Percentiles rank a stretch among this genome's conserved stretches.
Evolutionary conservation across 305 asterid genomes (phyloP).

Genomic region (Nicotiana rustica): DNA sequence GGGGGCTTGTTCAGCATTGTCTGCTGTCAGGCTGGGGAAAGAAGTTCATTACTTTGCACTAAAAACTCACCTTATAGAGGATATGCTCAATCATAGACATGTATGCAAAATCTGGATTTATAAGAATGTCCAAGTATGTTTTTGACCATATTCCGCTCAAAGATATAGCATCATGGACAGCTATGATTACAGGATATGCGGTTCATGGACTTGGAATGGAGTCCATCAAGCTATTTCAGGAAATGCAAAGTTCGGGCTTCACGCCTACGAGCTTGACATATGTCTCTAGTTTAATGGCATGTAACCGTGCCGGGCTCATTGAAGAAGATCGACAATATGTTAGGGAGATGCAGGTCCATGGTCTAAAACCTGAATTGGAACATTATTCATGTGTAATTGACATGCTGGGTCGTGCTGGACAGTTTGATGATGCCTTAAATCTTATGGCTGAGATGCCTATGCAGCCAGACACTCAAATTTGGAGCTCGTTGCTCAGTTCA

Average conservation of each 20-base stretch:
- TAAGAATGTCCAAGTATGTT: conserved; percentile 38
- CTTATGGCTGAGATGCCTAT: conserved; percentile 42
- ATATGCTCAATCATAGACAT: conserved; percentile 46
- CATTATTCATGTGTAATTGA: conserved; percentile 48
- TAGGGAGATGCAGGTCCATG: conserved; percentile 41
- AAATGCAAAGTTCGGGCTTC: conserved; percentile 37
- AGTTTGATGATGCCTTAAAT: conserved; percentile 41
- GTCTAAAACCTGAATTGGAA: conserved; percentile 42
- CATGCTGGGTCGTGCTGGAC: conserved; percentile 51
- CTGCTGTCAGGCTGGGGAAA: conserved; percentile 41
- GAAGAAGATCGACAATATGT: conserved; percentile 44
- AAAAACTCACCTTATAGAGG: conserved; percentile 35
- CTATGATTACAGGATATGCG: conserved; percentile 46
- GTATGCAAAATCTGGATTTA: conserved; percentile 47
- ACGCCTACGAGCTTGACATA: conserved; percentile 43
- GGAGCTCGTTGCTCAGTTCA: conserved; percentile 46
- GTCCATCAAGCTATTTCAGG: conserved; percentile 38
- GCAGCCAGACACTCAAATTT: conserved; percentile 45
- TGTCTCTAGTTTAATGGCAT: conserved; percentile 43
- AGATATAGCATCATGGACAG: conserved; percentile 41
- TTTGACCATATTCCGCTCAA: conserved; percentile 39
- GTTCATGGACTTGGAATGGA: conserved; percentile 47
- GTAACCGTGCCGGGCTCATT: conserved; percentile 46
- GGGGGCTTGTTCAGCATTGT: conserved; percentile 46
- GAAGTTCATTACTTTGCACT: conserved; percentile 48